A percentile compares a stretch with the other conserved stretches of the same genome.
Conservation (phyloP, 192 early-diverging fungal genomes). For the Gaertneriomyces sp. region DNA sequence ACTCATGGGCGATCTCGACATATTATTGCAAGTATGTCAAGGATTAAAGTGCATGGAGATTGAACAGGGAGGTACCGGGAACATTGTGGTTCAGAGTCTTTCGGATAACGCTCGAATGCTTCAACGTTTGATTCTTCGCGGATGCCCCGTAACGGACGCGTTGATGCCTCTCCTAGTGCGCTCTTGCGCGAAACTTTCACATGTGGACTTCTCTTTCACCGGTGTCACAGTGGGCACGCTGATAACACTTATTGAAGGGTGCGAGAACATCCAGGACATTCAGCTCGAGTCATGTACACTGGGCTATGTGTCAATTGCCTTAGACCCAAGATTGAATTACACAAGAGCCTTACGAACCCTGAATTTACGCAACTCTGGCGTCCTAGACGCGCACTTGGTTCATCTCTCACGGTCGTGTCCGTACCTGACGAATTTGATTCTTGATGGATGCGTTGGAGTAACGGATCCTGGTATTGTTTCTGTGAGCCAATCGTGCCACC, state of each 20-base stretch:
- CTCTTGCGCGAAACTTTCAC: conserved; percentile 11
- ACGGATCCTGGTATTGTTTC: background rate
- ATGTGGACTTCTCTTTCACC: conserved; percentile 35
- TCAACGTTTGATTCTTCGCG: conserved; percentile 17
- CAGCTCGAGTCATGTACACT: conserved; percentile 24
- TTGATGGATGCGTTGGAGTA: conserved; percentile 26
- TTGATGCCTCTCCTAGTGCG: conserved; percentile 18
- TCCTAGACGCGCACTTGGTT: conserved; percentile 21
- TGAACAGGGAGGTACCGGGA: conserved; percentile 15
- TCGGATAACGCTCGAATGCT: conserved; percentile 30
- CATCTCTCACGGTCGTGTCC: conserved; percentile 19
- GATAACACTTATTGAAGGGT: conserved; percentile 13
- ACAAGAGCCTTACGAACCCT: conserved; percentile 17
- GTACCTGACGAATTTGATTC: conserved; percentile 1
- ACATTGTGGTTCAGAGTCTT: conserved; percentile 34
- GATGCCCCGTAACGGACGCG: conserved; percentile 34
- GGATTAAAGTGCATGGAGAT: conserved; percentile 17
- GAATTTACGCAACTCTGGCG: conserved; percentile 21
- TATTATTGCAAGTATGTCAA: conserved; percentile 34
- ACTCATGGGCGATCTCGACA: conserved; percentile 43
- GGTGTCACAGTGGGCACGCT: conserved; percentile 13
- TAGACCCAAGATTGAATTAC: background rate
- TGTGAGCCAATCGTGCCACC: too few relatives aligned
- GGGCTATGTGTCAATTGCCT: background rate
- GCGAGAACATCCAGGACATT: conserved; percentile 14